phyloP scores from a whole-genome alignment of 495 filamentous ascomycete genomes.

The Penicillium verhagenii region DNA sequence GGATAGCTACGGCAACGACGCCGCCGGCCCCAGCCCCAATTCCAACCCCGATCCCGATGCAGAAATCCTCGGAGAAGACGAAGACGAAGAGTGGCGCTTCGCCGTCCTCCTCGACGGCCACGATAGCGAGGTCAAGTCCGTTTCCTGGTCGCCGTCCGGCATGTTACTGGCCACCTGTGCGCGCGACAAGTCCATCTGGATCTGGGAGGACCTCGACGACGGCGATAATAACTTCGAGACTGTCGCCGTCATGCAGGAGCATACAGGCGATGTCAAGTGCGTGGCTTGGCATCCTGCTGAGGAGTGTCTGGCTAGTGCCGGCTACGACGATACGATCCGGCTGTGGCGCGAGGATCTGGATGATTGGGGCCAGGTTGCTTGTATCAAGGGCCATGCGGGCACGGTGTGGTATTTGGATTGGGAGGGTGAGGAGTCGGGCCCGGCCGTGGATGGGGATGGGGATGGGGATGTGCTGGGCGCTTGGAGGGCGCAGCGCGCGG shows the following conservation, averaged over 20 bases:
- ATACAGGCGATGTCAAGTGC: constrained; percentile 91
- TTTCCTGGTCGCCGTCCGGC: constrained; percentile 77
- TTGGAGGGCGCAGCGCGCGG: constrained; percentile 41
- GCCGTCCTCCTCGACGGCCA: constrained; percentile 87
- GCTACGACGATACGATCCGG: constrained; percentile 89
- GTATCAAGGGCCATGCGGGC: constrained; percentile 67
- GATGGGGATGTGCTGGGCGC: constrained; percentile 18
- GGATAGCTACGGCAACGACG: constrained; percentile 47
- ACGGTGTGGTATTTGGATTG: constrained; percentile 92
- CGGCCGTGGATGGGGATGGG: neutral
- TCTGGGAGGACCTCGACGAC: constrained; percentile 88
- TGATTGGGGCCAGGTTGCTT: constrained; percentile 90
- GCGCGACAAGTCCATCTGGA: constrained; percentile 95
- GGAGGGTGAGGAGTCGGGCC: constrained; percentile 47
- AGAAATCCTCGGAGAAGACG: constrained; percentile 39
- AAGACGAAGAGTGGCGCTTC: constrained; percentile 84
- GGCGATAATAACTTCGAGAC: constrained; percentile 95
- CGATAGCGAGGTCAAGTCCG: constrained; percentile 86
- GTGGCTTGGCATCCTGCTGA: constrained; percentile 86
- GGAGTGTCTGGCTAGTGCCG: constrained; percentile 77
- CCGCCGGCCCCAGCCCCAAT: constrained; percentile 10
- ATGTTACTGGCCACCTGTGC: constrained; percentile 85
- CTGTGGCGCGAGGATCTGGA: constrained; percentile 88
- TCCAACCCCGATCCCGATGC: constrained; percentile 8
- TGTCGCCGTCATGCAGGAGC: constrained; percentile 88